Base-by-base conservation (phyloP, 257 asterid species). In the Capsicum rhomboideum region DNA sequence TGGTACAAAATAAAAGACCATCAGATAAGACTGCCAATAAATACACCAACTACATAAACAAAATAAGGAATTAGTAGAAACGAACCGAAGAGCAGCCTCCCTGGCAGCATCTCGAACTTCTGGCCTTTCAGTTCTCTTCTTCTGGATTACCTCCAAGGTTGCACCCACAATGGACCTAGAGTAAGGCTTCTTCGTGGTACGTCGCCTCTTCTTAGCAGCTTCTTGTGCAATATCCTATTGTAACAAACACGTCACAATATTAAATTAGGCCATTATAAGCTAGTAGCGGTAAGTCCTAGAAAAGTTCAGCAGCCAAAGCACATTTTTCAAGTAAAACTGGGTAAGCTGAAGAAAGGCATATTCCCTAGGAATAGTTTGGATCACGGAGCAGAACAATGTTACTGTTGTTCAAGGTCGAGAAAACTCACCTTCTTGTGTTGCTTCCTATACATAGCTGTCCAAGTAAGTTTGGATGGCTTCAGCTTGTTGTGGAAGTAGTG, bases 131-230 rank as follows among this genome's bases (percentile, higher is more conserved):
- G 91, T 58, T 84, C 98, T 89, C 58, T 87, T 89, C 92, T 92
- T 95, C 89, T 95, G 98, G 49, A 95, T 95, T 28, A 95, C 98
- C 87, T 95, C 98, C 86, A 93, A 84, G 18, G 98, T 92, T 23
- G 98, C 98, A 87, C 98, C 98, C 23, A 95, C 98, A 83, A 95
- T 95, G 8, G 98, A 95, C 88, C 98, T 91, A 14, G 98, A 95
- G 84, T 93, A 92, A 5, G 97, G 98, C 84, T 95, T 95, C 92
- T 91, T 95, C 20, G 94, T 91, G 66, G 98, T 37, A 11, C 98
- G 85, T 28, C 98, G 97, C 90, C 97, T 93, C 96, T 92, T 95
- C 91, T 92, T 95, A 77, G 90, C 96, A 49, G 98, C 89, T 86
- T 95, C 98, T 83, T 94, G 95, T 46, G 98, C 96, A 59, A 83